Evolutionary conservation across 2,329 filamentous ascomycete species (phyloP), one percentile per base, ranked within the genome.

Genomic region (Aspergillus flavus): DNA sequence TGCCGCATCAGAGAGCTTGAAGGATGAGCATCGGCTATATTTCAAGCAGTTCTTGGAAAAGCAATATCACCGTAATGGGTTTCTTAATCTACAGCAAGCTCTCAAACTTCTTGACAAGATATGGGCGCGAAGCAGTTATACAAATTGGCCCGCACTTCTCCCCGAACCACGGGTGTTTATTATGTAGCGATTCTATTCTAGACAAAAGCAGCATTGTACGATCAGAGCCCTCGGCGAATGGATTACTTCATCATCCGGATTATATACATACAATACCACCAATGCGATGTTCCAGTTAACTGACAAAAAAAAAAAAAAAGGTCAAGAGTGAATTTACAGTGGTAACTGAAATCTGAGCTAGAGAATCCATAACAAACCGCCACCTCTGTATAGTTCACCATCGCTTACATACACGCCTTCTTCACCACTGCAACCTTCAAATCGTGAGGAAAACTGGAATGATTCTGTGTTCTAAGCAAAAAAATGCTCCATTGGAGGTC

Each of bases 1-100:
- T 21, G 54, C 61, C 2, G 67, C 65, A 28, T 64, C 65, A 4
- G 67, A 69, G 58, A 61, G 67, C 34, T 45, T 54, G 32, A 16
- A 4, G 3, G 30, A 32, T 23, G 61, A 62, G 28, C 55, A 62
- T 26, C 55, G 43, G 50, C 9, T 19, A 10, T 59, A 55, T 46
- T 62, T 62, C 19, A 43, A 58, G 19, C 36, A 55, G 41, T 62
- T 62, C 14, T n/a, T 62, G 26, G 56, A 58, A 23, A 32, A 34
- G 16, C 55, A 59, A 21, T 58, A 48, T 23, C 46, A 12, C 11
- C n/a, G 46, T 14, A 62, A 58, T 46, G 61, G 61, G 16, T 62
- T 62, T 36, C 34, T 48, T 7, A 62, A 62, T 48, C 45, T 62
- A 14, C 28, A 48, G n/a, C 32, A 53, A 45, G 61, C 55, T 12